These are phyloP conservation scores for Spergularia bocconei DNA, from an alignment of 148 eudicot genomes.

Conservation along the genomic window DNA sequence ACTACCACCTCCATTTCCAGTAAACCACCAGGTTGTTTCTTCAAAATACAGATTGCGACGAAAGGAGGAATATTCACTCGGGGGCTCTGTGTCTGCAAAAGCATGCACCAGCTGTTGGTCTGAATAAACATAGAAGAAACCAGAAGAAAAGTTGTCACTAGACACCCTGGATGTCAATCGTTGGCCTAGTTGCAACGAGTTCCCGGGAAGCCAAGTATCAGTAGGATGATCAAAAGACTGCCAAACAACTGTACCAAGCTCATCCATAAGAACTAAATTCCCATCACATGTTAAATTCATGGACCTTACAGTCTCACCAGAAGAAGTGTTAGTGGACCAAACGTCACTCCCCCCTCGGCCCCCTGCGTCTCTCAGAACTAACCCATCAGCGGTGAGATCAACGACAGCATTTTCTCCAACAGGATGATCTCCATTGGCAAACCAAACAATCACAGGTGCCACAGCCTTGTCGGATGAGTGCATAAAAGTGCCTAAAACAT, in stretches of 20 bases:
- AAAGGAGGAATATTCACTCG: background rate
- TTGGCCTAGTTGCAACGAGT: background rate
- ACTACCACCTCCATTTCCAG: background rate
- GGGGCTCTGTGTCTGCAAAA: conserved; percentile 8
- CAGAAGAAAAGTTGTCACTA: background rate
- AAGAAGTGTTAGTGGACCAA: conserved; percentile 31
- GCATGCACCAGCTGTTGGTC: conserved; percentile 10
- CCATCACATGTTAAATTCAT: conserved; percentile 15
- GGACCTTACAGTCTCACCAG: background rate
- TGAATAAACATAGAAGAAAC: conserved; percentile 13
- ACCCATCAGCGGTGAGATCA: conserved; percentile 21
- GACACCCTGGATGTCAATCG: conserved; percentile 14
- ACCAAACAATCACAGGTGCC: conserved; percentile 28
- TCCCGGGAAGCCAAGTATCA: conserved; percentile 24
- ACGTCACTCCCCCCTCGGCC: conserved; percentile 13
- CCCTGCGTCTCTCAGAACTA: conserved; percentile 24
- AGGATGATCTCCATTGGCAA: conserved; percentile 27
- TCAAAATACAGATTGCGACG: no score
- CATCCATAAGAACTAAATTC: conserved; percentile 20
- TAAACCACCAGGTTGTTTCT: no score
- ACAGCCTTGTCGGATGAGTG: no score
- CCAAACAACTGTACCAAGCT: conserved; percentile 11
- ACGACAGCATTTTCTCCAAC: conserved; percentile 21
- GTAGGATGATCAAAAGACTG: conserved; percentile 36
- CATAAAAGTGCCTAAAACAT: no score